Conservation (phyloP, 306 rosid species). For the Trichosanthes truncata region DNA sequence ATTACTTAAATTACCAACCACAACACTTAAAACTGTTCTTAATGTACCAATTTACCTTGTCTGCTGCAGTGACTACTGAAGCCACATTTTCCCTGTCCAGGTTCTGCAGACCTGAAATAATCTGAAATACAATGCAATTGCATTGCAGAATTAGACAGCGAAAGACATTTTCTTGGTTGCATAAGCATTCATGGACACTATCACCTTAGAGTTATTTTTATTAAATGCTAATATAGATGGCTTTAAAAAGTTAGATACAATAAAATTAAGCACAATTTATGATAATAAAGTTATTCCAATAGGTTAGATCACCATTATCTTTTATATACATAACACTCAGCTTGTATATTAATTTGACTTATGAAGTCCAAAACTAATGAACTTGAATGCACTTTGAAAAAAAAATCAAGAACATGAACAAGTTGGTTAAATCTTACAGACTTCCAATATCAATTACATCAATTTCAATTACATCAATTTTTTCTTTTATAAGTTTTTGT, state of each 20-base stretch:
- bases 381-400: no score
- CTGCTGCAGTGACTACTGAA: slow-evolving; percentile 76
- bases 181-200: not conserved
- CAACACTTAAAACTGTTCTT: not conserved
- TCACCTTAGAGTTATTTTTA: not conserved
- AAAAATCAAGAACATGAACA: no score
- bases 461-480: no score
- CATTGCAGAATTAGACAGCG: not conserved
- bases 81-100: slow-evolving; percentile 70
- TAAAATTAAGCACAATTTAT: not conserved
- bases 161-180: not conserved
- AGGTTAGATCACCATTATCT: not conserved
- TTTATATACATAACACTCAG: not conserved
- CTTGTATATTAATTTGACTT: not conserved
- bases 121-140: slow-evolving; percentile 27
- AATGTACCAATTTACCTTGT: slow-evolving; percentile 36
- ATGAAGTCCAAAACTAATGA: not conserved
- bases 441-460: no score
- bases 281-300: not conserved
- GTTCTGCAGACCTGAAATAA: slow-evolving; percentile 87
- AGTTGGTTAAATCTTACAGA: not conserved
- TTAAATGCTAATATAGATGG: not conserved
- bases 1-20: not conserved
- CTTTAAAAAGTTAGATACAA: not conserved
- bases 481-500: no score